phyloP scores from a whole-genome alignment of 1,284 basidiomycete genomes.

The Vanrija humicola region DNA sequence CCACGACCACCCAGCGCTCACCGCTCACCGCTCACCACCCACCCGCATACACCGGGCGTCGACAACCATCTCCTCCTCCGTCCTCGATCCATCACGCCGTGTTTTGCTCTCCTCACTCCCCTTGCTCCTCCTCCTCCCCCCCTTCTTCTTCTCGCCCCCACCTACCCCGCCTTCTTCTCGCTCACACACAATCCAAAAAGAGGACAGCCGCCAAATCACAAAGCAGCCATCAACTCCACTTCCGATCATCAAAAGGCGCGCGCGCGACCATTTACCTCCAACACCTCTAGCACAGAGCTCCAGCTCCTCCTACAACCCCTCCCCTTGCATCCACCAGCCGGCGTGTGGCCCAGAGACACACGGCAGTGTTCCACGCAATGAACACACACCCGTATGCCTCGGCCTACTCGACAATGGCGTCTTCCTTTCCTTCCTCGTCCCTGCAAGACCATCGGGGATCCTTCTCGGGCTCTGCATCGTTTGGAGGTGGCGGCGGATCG shows the following conservation, averaged over 20 bases:
- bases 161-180: no score
- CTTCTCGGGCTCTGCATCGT: not conserved
- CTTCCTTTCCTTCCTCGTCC: conserved; percentile 28
- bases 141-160: no score
- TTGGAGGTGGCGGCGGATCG: not conserved
- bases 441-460: conserved; percentile 12
- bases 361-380: conserved; percentile 8
- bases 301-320: no score
- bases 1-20: not conserved
- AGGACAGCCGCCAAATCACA: no score
- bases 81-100: not conserved
- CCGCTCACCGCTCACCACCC: not conserved
- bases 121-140: no score
- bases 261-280: not conserved
- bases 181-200: no score
- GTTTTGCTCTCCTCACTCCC: not conserved
- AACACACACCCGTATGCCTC: conserved; percentile 40
- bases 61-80: not conserved
- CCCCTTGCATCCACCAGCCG: not conserved
- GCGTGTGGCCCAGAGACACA: not conserved
- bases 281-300: no score
- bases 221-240: no score
- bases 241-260: not conserved
- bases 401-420: conserved; percentile 35
- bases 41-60: not conserved